A percentile compares a stretch with the other conserved stretches of the same genome.
phyloP scores from a whole-genome alignment of 2,329 filamentous ascomycete species.

The Aspergillus unguis region DNA sequence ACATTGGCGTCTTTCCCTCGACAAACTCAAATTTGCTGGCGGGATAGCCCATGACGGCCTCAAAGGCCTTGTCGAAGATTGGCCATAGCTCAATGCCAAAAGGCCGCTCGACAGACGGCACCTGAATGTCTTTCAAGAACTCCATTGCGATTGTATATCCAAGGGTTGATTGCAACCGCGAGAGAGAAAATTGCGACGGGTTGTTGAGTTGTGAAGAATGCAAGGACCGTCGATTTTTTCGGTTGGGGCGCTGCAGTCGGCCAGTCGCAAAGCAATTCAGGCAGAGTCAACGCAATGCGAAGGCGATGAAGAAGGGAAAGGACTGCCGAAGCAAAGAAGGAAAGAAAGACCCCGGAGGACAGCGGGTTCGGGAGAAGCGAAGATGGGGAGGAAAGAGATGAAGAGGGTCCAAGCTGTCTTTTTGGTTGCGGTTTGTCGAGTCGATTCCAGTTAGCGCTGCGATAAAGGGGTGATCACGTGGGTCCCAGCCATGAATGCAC shows the following conservation, averaged over 20 bases:
- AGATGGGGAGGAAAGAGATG: slow-evolving; percentile 9
- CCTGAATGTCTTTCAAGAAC: slow-evolving; percentile 53
- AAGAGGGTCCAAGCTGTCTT: slow-evolving; percentile 10
- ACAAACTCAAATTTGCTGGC: slow-evolving; percentile 83
- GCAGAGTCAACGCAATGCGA: slow-evolving; percentile 16
- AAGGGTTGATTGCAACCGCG: background rate
- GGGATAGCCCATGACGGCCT: slow-evolving; percentile 72
- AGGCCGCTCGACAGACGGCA: slow-evolving; percentile 82
- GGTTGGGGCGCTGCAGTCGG: slow-evolving; percentile 4
- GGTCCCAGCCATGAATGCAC: too few relatives aligned
- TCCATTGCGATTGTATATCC: slow-evolving; percentile 40
- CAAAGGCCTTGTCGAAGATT: slow-evolving; percentile 85
- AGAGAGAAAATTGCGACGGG: slow-evolving; percentile 10
- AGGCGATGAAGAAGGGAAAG: slow-evolving; percentile 52
- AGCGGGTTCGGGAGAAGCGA: slow-evolving; percentile 11
- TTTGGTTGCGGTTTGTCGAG: slow-evolving; percentile 23
- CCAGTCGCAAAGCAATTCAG: slow-evolving; percentile 12
- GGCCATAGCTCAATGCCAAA: slow-evolving; percentile 93
- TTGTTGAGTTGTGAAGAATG: background rate
- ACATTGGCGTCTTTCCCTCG: slow-evolving; percentile 79
- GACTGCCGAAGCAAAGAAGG: slow-evolving; percentile 26
- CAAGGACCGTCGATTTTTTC: slow-evolving; percentile 10
- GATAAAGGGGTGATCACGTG: background rate
- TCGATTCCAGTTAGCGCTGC: background rate
- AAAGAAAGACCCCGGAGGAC: slow-evolving; percentile 20